Evolutionary conservation across 1,284 basidiomycete species (phyloP).

Genomic region (Ustilago vetiveriae): DNA sequence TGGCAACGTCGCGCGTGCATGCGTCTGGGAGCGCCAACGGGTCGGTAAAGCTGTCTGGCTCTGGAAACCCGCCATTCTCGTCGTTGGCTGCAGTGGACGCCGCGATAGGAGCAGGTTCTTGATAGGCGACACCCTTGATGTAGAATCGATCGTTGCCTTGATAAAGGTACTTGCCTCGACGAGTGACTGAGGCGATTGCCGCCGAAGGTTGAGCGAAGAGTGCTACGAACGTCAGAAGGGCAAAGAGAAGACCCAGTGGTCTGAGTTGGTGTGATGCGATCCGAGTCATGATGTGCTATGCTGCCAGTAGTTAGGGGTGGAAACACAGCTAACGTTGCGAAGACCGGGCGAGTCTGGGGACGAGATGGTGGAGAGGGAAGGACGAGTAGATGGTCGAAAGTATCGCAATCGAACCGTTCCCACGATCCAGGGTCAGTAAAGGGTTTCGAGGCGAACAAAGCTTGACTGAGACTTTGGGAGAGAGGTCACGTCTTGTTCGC

Average conservation of each 20-base stretch:
- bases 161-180: constrained; percentile 82
- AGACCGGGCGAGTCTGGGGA: too few species aligned
- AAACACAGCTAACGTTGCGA: too few species aligned
- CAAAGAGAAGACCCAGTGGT: constrained; percentile 15
- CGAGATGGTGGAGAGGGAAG: too few species aligned
- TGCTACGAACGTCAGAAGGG: constrained; percentile 6
- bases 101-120: constrained; percentile 77
- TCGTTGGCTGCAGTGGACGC: constrained; percentile 71
- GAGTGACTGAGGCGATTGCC: constrained; percentile 53
- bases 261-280: background rate
- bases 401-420: too few species aligned
- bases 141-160: constrained; percentile 78
- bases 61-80: constrained; percentile 72
- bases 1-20: constrained; percentile 82
- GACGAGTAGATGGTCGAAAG: too few species aligned
- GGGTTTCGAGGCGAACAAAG: too few species aligned
- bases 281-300: constrained; percentile 11
- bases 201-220: constrained; percentile 9
- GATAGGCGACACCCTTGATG: constrained; percentile 90
- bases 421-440: too few species aligned
- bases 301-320: too few species aligned
- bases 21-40: constrained; percentile 76
- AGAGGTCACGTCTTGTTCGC: too few species aligned
- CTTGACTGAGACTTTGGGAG: too few species aligned
- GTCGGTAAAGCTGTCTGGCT: constrained; percentile 76